Percentiles rank a stretch among this genome's conserved stretches.
phyloP scores from a whole-genome alignment of 2,329 filamentous ascomycete genomes.

The Cadophora malorum region DNA sequence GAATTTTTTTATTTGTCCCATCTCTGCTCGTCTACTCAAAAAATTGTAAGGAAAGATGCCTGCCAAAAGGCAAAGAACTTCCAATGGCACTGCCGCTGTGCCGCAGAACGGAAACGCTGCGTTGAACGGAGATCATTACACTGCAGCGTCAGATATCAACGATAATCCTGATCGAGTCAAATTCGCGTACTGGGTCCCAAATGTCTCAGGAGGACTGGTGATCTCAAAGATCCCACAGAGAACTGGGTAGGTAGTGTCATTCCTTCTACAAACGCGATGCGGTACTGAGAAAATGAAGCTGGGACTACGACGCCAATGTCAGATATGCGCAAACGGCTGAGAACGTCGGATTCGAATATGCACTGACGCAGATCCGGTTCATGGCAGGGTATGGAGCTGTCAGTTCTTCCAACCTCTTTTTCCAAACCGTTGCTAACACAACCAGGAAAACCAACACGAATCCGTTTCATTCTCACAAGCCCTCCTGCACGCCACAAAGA shows the following conservation, averaged over 20 bases:
- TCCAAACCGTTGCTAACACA: neutral
- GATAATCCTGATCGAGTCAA: constrained; percentile 51
- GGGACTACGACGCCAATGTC: constrained; percentile 56
- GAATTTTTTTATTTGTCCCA: neutral
- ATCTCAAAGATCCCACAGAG: constrained; percentile 58
- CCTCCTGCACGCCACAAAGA: constrained; percentile 53
- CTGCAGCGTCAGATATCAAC: constrained; percentile 49
- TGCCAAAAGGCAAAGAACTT: constrained; percentile 29
- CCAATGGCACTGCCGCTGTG: constrained; percentile 24
- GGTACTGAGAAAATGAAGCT: constrained; percentile 40
- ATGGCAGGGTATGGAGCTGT: constrained; percentile 56
- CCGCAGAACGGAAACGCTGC: constrained; percentile 18
- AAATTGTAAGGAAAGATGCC: constrained; percentile 10
- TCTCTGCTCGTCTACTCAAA: neutral
- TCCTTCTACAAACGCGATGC: neutral
- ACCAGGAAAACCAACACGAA: constrained; percentile 54
- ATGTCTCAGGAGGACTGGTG: constrained; percentile 59
- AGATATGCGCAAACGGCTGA: constrained; percentile 57
- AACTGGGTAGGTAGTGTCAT: constrained; percentile 42
- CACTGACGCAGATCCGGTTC: constrained; percentile 58
- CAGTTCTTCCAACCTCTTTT: constrained; percentile 4
- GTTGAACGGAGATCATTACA: constrained; percentile 34
- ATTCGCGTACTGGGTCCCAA: constrained; percentile 61
- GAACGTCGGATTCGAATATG: constrained; percentile 56
- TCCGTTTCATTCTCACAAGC: constrained; percentile 59